A percentile compares a stretch with the other conserved stretches of the same genome.
Evolutionary conservation across 345 rosid species (phyloP).

Genomic region (Eucalyptus caleyi): DNA sequence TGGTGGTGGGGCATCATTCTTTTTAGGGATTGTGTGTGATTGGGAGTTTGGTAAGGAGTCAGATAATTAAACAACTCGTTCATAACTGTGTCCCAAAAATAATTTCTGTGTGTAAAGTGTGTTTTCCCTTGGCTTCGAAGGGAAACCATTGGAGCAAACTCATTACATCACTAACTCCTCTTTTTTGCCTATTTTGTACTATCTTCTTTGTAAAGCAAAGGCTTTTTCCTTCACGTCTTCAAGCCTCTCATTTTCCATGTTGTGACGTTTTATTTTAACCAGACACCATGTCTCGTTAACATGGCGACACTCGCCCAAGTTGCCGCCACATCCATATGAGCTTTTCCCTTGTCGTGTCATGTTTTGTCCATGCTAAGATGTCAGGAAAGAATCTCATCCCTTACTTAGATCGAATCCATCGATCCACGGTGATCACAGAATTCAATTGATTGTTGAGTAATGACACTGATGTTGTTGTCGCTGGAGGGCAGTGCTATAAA

Average conservation of each 20-base stretch:
- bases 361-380: background rate
- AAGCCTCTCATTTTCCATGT: background rate
- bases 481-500: background rate
- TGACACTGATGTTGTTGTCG: background rate
- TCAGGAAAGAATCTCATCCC: background rate
- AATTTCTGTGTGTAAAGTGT: background rate
- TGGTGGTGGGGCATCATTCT: background rate
- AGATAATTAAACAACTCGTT: background rate
- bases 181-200: background rate
- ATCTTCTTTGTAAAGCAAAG: background rate
- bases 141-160: background rate
- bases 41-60: background rate
- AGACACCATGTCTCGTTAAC: background rate
- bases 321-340: background rate
- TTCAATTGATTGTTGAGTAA: background rate
- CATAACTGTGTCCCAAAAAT: background rate
- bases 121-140: slow-evolving; percentile 5
- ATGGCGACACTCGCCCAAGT: background rate
- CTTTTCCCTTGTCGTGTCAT: background rate
- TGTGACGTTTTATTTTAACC: background rate
- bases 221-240: background rate
- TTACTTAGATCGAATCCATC: background rate
- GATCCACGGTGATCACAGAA: background rate
- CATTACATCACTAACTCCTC: background rate
- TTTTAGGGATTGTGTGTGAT: background rate